Conservation (phyloP, 495 filamentous ascomycete genomes). For the Glutinoglossum americanum region DNA sequence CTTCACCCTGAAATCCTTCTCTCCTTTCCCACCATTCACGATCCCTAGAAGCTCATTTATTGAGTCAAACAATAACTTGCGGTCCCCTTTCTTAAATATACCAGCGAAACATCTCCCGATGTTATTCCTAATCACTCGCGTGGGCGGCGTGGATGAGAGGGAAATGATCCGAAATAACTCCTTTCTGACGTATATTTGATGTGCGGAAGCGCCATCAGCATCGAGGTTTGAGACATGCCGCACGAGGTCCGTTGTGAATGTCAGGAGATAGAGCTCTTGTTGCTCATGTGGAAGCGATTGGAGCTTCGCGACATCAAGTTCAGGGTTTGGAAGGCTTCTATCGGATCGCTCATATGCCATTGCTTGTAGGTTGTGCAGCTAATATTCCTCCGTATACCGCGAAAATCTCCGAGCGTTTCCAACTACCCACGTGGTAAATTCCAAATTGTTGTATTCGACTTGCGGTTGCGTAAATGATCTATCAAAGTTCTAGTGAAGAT, state of each 20-base stretch:
- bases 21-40: conserved; percentile 54
- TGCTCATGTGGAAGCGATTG: conserved; percentile 83
- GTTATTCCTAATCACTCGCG: conserved; percentile 77
- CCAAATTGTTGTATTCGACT: not conserved
- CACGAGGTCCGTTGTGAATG: conserved; percentile 65
- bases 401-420: not conserved
- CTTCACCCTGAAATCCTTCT: conserved; percentile 52
- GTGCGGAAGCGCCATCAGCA: conserved; percentile 55
- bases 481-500: not conserved
- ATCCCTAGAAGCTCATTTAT: conserved; percentile 71
- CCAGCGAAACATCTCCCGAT: conserved; percentile 64
- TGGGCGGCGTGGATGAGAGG: conserved; percentile 63
- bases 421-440: not conserved
- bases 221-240: conserved; percentile 56
- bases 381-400: not conserved
- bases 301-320: conserved; percentile 75
- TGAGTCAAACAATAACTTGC: conserved; percentile 82
- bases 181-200: conserved; percentile 75
- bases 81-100: conserved; percentile 71
- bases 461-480: not conserved
- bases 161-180: conserved; percentile 81
- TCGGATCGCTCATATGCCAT: not conserved
- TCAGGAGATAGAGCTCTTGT: conserved; percentile 82
- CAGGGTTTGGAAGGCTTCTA: conserved; percentile 5
- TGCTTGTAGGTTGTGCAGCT: not conserved